Conservation (phyloP, 306 rosid species). For the Castanea sativa region DNA sequence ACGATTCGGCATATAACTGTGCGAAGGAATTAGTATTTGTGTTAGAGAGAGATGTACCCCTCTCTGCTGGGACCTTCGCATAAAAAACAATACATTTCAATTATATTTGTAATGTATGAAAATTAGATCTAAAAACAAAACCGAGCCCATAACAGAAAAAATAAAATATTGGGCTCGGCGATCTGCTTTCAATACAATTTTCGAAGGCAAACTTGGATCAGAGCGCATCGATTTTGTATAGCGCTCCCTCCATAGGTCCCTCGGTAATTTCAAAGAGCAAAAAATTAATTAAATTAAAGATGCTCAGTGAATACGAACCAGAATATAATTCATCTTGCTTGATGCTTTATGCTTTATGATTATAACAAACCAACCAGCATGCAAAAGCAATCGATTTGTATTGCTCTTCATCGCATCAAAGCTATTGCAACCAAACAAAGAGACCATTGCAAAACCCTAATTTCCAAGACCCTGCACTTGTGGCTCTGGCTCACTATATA, state of each 20-base stretch:
- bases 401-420: conserved; percentile 56
- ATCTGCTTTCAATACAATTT: conserved; percentile 44
- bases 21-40: conserved; percentile 43
- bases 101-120: conserved; percentile 39
- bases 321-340: conserved; percentile 58
- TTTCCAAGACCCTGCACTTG: neutral
- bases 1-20: conserved; percentile 64
- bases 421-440: neutral
- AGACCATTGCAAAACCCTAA: neutral
- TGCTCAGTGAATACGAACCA: conserved; percentile 99
- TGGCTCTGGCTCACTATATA: neutral
- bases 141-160: conserved; percentile 28
- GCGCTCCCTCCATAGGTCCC: conserved; percentile 96
- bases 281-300: neutral
- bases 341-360: conserved; percentile 26
- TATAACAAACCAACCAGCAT: neutral
- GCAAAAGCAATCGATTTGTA: conserved; percentile 47
- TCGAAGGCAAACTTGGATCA: conserved; percentile 96
- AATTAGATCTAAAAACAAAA: conserved; percentile 6
- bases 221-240: conserved; percentile 49
- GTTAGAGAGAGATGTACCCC: conserved; percentile 72
- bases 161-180: conserved; percentile 20
- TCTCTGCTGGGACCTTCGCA: conserved; percentile 94
- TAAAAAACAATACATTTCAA: neutral
- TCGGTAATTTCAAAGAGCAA: conserved; percentile 15